These are phyloP conservation scores for Colletotrichum trifolii DNA, from an alignment of 2,329 filamentous ascomycete species.

Conservation along the genomic window DNA sequence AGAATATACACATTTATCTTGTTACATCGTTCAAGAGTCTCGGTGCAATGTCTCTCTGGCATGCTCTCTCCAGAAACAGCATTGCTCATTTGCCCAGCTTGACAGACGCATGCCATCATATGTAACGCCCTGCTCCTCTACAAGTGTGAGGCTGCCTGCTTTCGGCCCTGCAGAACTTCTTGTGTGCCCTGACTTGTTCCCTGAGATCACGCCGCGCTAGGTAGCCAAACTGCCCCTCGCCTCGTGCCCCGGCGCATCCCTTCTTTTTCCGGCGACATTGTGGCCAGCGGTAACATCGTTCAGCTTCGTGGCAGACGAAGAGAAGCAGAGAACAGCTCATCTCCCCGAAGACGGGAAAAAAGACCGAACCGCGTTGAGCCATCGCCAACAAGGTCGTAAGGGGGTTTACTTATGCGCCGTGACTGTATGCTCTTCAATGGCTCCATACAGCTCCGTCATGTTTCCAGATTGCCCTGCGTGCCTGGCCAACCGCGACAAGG, in stretches of 20 bases:
- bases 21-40: conserved; percentile 7
- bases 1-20: conserved; percentile 27
- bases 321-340: background rate
- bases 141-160: conserved; percentile 7
- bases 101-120: background rate
- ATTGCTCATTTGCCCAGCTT: background rate
- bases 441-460: too few relatives aligned
- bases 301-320: background rate
- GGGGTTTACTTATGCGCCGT: background rate
- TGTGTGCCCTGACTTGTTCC: background rate
- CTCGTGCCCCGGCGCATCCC: background rate
- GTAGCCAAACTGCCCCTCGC: conserved; percentile 2
- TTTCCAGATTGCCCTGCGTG: conserved; percentile 21
- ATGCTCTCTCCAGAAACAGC: background rate
- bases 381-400: background rate
- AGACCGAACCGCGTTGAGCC: background rate
- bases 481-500: conserved; percentile 10
- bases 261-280: conserved; percentile 3
- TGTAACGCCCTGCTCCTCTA: background rate
- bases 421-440: background rate
- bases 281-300: background rate
- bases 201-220: background rate
- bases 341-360: background rate
- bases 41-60: background rate
- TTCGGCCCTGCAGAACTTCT: background rate